These are phyloP conservation scores for Botryotinia convoluta DNA, from an alignment of 2,329 filamentous ascomycete species.

Conservation along the genomic window DNA sequence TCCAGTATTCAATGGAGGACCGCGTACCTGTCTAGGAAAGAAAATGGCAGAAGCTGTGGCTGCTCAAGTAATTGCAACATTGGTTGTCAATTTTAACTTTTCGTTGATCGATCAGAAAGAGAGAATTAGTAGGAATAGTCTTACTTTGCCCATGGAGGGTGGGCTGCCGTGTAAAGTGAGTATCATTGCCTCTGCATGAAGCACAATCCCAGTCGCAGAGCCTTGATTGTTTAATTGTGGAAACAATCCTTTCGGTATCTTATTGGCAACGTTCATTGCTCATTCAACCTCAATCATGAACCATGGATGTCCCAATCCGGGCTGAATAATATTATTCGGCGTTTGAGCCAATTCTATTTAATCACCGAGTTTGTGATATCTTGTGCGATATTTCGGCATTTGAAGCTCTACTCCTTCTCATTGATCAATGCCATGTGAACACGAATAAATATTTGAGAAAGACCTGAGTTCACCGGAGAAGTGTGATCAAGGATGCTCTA, in stretches of 20 bases:
- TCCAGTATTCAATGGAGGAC: conserved; percentile 63
- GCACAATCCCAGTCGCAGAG: background rate
- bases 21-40: conserved; percentile 60
- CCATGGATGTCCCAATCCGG: background rate
- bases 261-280: background rate
- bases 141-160: conserved; percentile 63
- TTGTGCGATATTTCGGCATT: background rate
- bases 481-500: background rate
- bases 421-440: background rate
- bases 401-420: background rate
- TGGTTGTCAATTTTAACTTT: conserved; percentile 53
- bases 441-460: background rate
- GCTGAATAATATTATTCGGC: background rate
- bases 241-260: background rate
- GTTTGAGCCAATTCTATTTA: background rate
- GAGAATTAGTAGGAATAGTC: conserved; percentile 56
- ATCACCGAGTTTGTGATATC: background rate
- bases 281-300: no score
- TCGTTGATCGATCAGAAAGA: conserved; percentile 43
- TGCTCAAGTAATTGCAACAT: conserved; percentile 52
- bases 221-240: background rate
- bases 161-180: conserved; percentile 48
- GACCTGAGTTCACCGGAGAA: conserved; percentile 5
- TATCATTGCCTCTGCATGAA: background rate
- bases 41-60: conserved; percentile 62